Conservation (phyloP, 352 stramenopile species). For the Phytopythium montanum region DNA sequence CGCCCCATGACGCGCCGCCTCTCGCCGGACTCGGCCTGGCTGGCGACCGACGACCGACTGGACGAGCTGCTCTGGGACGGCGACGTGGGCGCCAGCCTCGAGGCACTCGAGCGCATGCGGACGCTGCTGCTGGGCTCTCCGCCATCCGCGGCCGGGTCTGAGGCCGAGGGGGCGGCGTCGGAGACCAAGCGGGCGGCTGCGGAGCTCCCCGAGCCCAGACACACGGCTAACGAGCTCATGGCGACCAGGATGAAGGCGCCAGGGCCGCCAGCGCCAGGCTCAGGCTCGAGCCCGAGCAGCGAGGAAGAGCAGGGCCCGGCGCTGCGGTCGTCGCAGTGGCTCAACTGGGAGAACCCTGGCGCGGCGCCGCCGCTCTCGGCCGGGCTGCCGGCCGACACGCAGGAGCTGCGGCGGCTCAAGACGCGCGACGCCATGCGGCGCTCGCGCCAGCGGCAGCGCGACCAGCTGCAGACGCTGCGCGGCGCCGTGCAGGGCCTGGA, state of each 20-base stretch:
- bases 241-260: neutral
- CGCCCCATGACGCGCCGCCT: neutral
- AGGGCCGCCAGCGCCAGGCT: neutral
- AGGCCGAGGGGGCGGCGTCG: neutral
- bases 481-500: slow-evolving; percentile 23
- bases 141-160: no score
- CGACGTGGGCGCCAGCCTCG: neutral
- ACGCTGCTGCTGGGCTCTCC: neutral
- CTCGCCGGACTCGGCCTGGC: neutral
- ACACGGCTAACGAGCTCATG: neutral
- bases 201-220: neutral
- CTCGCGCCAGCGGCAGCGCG: slow-evolving; percentile 23
- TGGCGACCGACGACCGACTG: neutral
- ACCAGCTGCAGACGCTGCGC: slow-evolving; percentile 24
- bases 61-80: slow-evolving; percentile 5
- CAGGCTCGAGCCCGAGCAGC: slow-evolving; percentile 18
- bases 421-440: slow-evolving; percentile 37
- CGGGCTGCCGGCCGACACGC: slow-evolving; percentile 4
- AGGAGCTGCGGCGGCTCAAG: slow-evolving; percentile 13
- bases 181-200: neutral
- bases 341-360: slow-evolving; percentile 35
- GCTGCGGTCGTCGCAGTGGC: slow-evolving; percentile 24
- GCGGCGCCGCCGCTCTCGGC: slow-evolving; percentile 26
- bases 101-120: slow-evolving; percentile 3
- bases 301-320: slow-evolving; percentile 15